Conservation (phyloP, 1,139 yeast species). For the Kurtzmaniella natalensis region DNA sequence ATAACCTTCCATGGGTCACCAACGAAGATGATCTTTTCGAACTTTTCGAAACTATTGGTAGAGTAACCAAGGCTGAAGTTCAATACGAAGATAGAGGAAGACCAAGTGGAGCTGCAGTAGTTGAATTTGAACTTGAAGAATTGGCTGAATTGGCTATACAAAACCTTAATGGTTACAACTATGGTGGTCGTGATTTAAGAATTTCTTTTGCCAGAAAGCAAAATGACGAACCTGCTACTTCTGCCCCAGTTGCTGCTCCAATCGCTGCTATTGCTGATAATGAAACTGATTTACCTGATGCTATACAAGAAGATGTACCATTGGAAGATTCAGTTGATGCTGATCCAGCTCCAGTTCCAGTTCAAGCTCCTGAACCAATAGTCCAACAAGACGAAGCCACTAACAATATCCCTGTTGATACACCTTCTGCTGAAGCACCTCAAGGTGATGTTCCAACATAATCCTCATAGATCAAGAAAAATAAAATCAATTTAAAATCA, state of each 20-base stretch:
- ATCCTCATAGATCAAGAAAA: no score
- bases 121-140: constrained; percentile 64
- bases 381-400: not conserved
- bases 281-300: not conserved
- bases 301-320: not conserved
- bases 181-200: constrained; percentile 73
- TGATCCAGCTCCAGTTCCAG: not conserved
- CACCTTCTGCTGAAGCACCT: no score
- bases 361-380: not conserved
- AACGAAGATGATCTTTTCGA: constrained; percentile 81
- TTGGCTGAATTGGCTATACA: constrained; percentile 72
- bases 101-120: constrained; percentile 82
- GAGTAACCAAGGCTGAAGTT: constrained; percentile 73
- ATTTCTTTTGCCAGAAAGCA: constrained; percentile 55
- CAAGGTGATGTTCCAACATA: no score
- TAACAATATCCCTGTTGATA: no score
- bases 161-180: constrained; percentile 72
- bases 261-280: not conserved
- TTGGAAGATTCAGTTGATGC: not conserved
- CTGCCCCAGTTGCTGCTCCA: not conserved
- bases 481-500: no score
- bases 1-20: constrained; percentile 86
- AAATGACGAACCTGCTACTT: not conserved
- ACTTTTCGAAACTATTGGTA: constrained; percentile 81
- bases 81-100: constrained; percentile 63